A percentile compares a stretch with the other conserved stretches of the same genome.
These are phyloP conservation scores for Plasmodium knowlesi DNA, from an alignment of 169 alveolate species.

Conservation along the genomic window DNA sequence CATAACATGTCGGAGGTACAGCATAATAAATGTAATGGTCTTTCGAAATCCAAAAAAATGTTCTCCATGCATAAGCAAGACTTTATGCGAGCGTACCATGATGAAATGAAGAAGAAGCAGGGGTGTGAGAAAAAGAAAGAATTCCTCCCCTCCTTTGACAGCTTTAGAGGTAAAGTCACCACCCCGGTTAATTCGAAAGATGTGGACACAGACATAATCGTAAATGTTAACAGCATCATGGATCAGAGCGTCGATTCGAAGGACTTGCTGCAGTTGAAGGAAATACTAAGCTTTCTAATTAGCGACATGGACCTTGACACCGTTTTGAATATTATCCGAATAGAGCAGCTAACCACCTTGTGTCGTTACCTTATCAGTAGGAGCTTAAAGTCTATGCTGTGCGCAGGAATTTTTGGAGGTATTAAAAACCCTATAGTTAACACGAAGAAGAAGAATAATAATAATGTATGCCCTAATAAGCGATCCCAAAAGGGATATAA, in stretches of 20 bases:
- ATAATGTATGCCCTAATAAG: constrained; percentile 11
- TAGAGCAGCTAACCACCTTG: constrained; percentile 78
- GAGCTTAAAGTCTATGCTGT: constrained; percentile 78
- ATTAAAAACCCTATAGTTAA: constrained; percentile 67
- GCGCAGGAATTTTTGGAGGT: constrained; percentile 81
- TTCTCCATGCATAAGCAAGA: constrained; percentile 21
- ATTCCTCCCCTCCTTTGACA: constrained; percentile 32
- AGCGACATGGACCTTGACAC: constrained; percentile 71
- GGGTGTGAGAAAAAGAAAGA: constrained; percentile 3
- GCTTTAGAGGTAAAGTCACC: constrained; percentile 7
- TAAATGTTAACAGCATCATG: constrained; percentile 13
- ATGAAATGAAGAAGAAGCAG: constrained; percentile 23
- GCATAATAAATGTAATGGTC: neutral
- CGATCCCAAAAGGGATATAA: constrained; percentile 47
- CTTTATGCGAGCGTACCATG: constrained; percentile 1
- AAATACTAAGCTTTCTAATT: constrained; percentile 70
- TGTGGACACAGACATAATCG: neutral
- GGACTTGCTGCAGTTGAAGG: constrained; percentile 46
- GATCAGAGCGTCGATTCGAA: constrained; percentile 61
- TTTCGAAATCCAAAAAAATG: constrained; percentile 27
- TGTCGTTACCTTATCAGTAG: constrained; percentile 76
- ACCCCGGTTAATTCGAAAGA: constrained; percentile 1
- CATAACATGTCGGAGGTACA: constrained; percentile 26
- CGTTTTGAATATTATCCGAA: constrained; percentile 76
- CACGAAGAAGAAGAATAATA: constrained; percentile 21